phyloP scores from a whole-genome alignment of 257 asterid species.

The Echites panduratus region DNA sequence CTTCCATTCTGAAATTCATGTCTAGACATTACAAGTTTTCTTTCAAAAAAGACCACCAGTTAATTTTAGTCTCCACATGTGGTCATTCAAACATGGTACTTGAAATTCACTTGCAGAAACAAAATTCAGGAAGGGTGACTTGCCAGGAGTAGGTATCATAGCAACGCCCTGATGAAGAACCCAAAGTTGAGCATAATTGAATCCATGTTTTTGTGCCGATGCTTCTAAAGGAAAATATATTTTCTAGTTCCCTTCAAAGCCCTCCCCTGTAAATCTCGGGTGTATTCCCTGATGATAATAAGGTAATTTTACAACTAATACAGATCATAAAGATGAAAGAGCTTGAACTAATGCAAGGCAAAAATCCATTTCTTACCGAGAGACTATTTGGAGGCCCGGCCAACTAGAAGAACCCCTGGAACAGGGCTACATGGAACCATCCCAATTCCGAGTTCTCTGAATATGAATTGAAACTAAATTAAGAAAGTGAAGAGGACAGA shows the following conservation, averaged over 20 bases:
- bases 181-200: constrained; percentile 66
- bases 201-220: constrained; percentile 43
- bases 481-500: background rate
- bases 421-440: constrained; percentile 57
- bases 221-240: constrained; percentile 40
- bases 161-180: constrained; percentile 55
- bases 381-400: constrained; percentile 39
- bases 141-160: constrained; percentile 55
- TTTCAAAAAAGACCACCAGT: too few relatives aligned
- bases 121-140: constrained; percentile 6
- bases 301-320: background rate
- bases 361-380: constrained; percentile 27
- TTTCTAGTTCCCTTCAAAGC: constrained; percentile 54
- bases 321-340: background rate
- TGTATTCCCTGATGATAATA: constrained; percentile 24
- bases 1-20: too few relatives aligned
- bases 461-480: background rate
- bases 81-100: background rate
- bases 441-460: constrained; percentile 60
- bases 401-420: constrained; percentile 48
- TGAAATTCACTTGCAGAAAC: background rate
- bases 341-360: background rate
- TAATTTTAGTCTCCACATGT: too few relatives aligned
- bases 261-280: constrained; percentile 59
- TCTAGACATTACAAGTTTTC: too few relatives aligned